A percentile compares a stretch with the other conserved stretches of the same genome.
Evolutionary conservation across 192 early-diverging fungal genomes (phyloP).

Genomic region (Mycoemilia scoparia): DNA sequence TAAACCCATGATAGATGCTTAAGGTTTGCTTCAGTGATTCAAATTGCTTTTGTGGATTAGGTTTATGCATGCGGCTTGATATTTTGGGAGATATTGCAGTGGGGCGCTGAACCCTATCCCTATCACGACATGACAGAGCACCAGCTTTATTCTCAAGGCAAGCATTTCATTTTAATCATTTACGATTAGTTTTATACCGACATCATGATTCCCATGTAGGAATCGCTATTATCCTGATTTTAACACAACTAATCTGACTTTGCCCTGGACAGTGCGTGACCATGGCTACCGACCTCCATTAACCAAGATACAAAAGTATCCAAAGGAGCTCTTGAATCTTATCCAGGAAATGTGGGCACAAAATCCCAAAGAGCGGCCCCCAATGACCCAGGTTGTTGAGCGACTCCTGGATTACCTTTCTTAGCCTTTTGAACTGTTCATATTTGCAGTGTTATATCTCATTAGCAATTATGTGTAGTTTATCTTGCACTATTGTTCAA

Average conservation of each 20-base stretch:
- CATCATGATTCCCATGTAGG: neutral
- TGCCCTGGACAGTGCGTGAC: constrained; percentile 36
- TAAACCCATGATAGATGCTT: too few relatives aligned
- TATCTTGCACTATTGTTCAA: too few relatives aligned
- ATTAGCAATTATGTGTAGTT: too few relatives aligned
- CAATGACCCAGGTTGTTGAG: constrained; percentile 55
- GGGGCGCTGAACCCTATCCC: constrained; percentile 49
- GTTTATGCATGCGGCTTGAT: constrained; percentile 55
- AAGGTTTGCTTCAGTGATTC: constrained; percentile 1
- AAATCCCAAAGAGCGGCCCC: constrained; percentile 35
- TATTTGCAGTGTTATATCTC: too few relatives aligned
- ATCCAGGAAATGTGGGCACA: constrained; percentile 61
- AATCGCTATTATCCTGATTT: too few relatives aligned
- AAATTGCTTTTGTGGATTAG: constrained; percentile 2
- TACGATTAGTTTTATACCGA: neutral
- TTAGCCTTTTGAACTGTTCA: constrained; percentile 17
- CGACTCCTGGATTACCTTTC: constrained; percentile 43
- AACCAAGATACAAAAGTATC: constrained; percentile 35
- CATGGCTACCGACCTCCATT: constrained; percentile 38
- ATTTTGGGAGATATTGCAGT: constrained; percentile 63
- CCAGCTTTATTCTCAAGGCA: constrained; percentile 34
- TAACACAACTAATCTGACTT: constrained; percentile 8
- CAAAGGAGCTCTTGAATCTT: constrained; percentile 34
- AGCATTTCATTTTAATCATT: neutral
- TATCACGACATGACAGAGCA: constrained; percentile 49